Evolutionary conservation across 2,329 filamentous ascomycete genomes (phyloP).

Genomic region (Exophiala alcalophila): DNA sequence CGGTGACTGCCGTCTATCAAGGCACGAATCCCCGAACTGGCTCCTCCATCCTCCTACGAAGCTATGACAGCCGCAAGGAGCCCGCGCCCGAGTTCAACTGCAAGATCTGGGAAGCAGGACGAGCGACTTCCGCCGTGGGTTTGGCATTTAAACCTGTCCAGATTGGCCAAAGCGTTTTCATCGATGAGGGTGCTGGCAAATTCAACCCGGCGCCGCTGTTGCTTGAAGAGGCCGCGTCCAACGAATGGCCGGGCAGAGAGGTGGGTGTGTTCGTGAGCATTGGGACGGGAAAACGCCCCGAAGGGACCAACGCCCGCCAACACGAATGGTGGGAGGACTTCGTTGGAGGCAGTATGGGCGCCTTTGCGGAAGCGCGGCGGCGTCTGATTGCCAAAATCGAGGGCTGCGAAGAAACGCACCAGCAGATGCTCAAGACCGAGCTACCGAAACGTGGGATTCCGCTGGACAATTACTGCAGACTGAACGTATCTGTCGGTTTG

Average conservation of each 20-base stretch:
- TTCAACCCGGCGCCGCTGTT: conserved; percentile 87
- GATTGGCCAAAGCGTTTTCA: conserved; percentile 88
- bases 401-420: conserved; percentile 86
- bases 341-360: conserved; percentile 65
- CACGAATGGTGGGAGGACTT: conserved; percentile 94
- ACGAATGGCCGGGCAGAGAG: conserved; percentile 93
- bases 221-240: conserved; percentile 87
- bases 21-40: conserved; percentile 65
- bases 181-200: conserved; percentile 85
- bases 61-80: conserved; percentile 92
- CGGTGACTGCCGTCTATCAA: conserved; percentile 86
- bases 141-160: conserved; percentile 94
- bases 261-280: conserved; percentile 89
- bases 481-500: conserved; percentile 96
- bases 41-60: conserved; percentile 73
- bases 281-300: conserved; percentile 82
- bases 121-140: conserved; percentile 87
- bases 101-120: conserved; percentile 93
- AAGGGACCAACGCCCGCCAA: conserved; percentile 64
- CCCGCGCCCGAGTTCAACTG: conserved; percentile 88
- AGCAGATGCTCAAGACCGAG: conserved; percentile 77
- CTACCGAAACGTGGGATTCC: conserved; percentile 75
- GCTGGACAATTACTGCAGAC: conserved; percentile 84
- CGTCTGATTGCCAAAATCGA: conserved; percentile 89
- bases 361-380: conserved; percentile 84